A percentile compares a stretch with the other conserved stretches of the same genome.
Evolutionary conservation across 805 yeast species (phyloP).

Genomic region (Ogataea pini): DNA sequence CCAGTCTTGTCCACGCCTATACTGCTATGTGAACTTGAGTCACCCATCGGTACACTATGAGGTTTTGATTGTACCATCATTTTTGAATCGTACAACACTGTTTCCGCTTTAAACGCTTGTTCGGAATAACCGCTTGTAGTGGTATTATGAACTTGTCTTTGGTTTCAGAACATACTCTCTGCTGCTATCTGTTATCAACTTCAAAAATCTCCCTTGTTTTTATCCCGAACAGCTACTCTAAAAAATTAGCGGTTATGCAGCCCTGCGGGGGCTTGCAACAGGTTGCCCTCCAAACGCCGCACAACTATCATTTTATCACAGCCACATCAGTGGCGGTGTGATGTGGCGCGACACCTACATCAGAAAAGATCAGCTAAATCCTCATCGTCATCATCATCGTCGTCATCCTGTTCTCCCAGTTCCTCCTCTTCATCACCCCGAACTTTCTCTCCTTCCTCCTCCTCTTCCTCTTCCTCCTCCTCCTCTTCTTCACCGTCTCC

Average conservation of each 20-base stretch:
- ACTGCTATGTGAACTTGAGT: slow-evolving; percentile 7
- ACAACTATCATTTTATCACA: background rate
- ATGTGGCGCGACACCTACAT: slow-evolving; percentile 2
- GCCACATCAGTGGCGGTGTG: background rate
- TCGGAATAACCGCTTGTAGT: too few relatives aligned
- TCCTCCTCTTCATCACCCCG: slow-evolving; percentile 30
- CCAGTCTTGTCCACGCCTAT: slow-evolving; percentile 8
- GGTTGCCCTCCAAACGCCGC: background rate
- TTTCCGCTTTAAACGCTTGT: background rate
- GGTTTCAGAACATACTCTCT: background rate
- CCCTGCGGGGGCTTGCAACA: background rate
- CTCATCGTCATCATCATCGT: slow-evolving; percentile 33
- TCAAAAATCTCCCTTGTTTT: background rate
- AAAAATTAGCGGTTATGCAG: slow-evolving; percentile 1
- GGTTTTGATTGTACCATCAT: slow-evolving; percentile 29
- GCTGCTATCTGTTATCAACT: background rate
- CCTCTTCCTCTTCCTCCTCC: slow-evolving; percentile 18
- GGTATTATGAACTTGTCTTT: too few relatives aligned
- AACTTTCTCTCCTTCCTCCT: slow-evolving; percentile 30
- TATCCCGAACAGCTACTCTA: background rate
- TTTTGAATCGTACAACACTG: slow-evolving; percentile 2
- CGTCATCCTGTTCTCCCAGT: slow-evolving; percentile 27
- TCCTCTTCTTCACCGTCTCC: slow-evolving; percentile 25
- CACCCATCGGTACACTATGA: slow-evolving; percentile 25
- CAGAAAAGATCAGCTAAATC: slow-evolving; percentile 33